phyloP scores from a whole-genome alignment of 1,284 basidiomycete genomes.

The Boletus holoroseus region DNA sequence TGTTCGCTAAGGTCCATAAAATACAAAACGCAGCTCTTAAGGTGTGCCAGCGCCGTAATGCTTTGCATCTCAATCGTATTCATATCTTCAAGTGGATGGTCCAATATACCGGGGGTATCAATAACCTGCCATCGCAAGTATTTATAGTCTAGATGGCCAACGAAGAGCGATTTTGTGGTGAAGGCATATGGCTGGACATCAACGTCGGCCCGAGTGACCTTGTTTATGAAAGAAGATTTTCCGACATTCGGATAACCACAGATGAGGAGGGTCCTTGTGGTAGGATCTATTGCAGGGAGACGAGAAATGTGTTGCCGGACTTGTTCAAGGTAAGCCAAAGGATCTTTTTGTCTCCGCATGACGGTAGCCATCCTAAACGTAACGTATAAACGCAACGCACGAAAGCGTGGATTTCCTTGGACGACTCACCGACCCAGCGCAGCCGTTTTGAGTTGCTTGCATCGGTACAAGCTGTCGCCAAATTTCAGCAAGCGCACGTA shows the following conservation, averaged over 20 bases:
- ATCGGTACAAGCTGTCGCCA: conserved; percentile 91
- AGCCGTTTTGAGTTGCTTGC: conserved; percentile 94
- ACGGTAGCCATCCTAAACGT: conserved; percentile 83
- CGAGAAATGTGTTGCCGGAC: conserved; percentile 96
- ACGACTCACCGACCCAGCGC: conserved; percentile 80
- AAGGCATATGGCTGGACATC: conserved; percentile 98
- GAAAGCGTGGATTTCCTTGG: background rate
- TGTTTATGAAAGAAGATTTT: conserved; percentile 97
- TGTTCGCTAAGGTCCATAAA: conserved; percentile 98
- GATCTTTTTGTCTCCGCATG: conserved; percentile 96
- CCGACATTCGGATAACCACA: conserved; percentile 98
- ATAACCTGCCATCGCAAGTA: conserved; percentile 98
- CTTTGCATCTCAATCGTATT: conserved; percentile 99
- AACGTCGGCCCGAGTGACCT: conserved; percentile 94
- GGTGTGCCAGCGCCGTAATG: conserved; percentile 91
- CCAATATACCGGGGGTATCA: conserved; percentile 89
- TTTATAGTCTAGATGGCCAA: conserved; percentile 95
- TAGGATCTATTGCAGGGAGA: conserved; percentile 93
- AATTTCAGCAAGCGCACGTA: conserved; percentile 94
- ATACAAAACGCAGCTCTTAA: conserved; percentile 88
- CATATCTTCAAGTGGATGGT: conserved; percentile 96
- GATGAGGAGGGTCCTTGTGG: conserved; percentile 91
- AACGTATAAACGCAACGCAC: conserved; percentile 1
- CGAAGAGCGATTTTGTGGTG: conserved; percentile 94
- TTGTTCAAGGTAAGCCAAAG: conserved; percentile 93